Conservation (phyloP, 2,329 filamentous ascomycete genomes). For the Mariannaea sp. region DNA sequence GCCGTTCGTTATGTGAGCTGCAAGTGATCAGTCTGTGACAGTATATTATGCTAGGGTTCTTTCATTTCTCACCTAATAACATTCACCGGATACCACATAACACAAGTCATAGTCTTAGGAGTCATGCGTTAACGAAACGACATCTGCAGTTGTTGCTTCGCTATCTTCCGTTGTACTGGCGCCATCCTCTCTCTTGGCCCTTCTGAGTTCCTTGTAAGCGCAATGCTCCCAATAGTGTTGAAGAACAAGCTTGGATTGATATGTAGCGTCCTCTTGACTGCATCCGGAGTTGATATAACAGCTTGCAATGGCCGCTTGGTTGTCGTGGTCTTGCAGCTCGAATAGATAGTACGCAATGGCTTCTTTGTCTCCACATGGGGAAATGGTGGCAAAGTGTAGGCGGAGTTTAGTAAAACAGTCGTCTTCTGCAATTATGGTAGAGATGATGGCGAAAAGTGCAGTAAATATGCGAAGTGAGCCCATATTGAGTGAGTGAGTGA, state of each 20-base stretch:
- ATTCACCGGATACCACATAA: too few relatives aligned
- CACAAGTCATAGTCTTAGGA: too few relatives aligned
- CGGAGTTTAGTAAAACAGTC: neutral
- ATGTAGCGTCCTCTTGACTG: neutral
- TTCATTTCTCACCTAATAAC: too few relatives aligned
- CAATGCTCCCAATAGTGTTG: neutral
- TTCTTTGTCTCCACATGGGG: neutral
- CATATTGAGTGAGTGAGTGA: neutral
- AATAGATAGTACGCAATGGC: neutral
- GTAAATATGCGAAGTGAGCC: neutral
- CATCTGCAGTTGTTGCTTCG: neutral
- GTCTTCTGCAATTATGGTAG: neutral
- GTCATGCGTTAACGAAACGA: too few relatives aligned
- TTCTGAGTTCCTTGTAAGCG: neutral
- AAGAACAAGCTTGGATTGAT: neutral
- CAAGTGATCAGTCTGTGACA: too few relatives aligned
- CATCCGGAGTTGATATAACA: conserved; percentile 3
- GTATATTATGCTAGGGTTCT: too few relatives aligned
- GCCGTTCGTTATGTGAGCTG: too few relatives aligned
- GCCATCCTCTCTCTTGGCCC: neutral
- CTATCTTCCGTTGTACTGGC: too few relatives aligned
- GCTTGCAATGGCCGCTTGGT: neutral
- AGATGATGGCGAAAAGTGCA: neutral
- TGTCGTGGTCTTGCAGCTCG: neutral
- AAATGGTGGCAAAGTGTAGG: neutral